Base-by-base conservation (phyloP, 2,329 filamentous ascomycete species). In the Colletotrichum sojae region DNA sequence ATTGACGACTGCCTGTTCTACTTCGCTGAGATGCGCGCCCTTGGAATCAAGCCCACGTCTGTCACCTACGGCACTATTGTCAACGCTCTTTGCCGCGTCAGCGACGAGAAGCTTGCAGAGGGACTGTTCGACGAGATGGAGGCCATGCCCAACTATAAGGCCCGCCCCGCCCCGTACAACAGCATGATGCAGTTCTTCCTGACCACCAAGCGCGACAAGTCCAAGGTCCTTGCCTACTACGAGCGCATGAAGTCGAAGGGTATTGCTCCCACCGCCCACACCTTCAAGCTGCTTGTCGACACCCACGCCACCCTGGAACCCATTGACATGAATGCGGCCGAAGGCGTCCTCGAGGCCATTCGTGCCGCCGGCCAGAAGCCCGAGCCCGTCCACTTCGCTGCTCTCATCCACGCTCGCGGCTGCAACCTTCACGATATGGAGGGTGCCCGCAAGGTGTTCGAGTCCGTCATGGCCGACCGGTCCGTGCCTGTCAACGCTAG, bases 51-150 rank as follows among this genome's bases (percentile, higher is more conserved):
- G 75, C 96, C 96, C 2, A 99, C 96, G 0, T 98, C 94, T 56
- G 96, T 99, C 66, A 99, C 96, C 0, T 99, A 99, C 76, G 96
- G 96, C 71, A 99, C 96, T 13, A 95, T 99, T 75, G 95, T 99
- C 82, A 99, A 99, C 75, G 96, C 96, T 25, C 89, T 99, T 15
- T 98, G 95, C 86, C 93, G 96, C 75, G 96, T 98, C 64, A 97
- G 94, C 73, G 96, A 99, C 75, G 95, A 98, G 83, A 97, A 95
- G 78, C 97, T 98, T 78, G 96, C 96, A 31, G 96, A 98, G 78
- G 94, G 98, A 81, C 90, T 98, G 75, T 99, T 99, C 77, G 94
- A 98, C 77, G 96, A 99, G 84, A 99, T 99, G 96, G 96, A 99
- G 84, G 90, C 92, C 54, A 97, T 97, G 92, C 92, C 94, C 66